phyloP scores from a whole-genome alignment of 2,329 filamentous ascomycete species.

The Coniosporium uncinatum region DNA sequence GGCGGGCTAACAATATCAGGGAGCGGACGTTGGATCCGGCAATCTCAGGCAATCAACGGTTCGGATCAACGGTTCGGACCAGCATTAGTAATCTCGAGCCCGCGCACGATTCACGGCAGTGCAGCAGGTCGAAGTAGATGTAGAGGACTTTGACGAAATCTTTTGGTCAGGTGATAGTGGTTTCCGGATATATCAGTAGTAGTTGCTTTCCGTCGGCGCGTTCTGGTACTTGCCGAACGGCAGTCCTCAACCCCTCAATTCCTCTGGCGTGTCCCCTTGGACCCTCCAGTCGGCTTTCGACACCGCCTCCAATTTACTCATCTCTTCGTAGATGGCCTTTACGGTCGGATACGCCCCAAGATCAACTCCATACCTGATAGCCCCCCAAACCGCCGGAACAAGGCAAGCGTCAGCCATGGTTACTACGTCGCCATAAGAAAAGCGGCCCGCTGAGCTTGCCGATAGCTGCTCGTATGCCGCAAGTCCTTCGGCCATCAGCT shows the following conservation, averaged over 20 bases:
- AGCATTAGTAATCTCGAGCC: too few species aligned
- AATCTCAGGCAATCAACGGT: too few species aligned
- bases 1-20: too few species aligned
- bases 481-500: conserved; percentile 47
- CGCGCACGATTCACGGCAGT: too few species aligned
- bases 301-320: conserved; percentile 45
- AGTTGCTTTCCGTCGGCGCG: too few species aligned
- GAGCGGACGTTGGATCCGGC: too few species aligned
- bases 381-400: background rate
- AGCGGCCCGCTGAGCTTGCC: conserved; percentile 3
- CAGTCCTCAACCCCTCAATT: conserved; percentile 11
- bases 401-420: background rate
- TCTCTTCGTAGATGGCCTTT: conserved; percentile 33
- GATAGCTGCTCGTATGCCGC: conserved; percentile 47
- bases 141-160: too few species aligned
- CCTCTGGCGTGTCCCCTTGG: conserved; percentile 48
- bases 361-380: background rate
- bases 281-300: conserved; percentile 45
- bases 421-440: background rate
- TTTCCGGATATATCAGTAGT: too few species aligned
- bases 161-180: too few species aligned
- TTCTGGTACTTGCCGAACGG: too few species aligned
- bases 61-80: too few species aligned
- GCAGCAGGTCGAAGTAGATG: too few species aligned
- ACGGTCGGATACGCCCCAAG: conserved; percentile 42